Evolutionary conservation across 108 stramenopile genomes (phyloP), one percentile per base, ranked within the genome.

Genomic region (Stephanodiscus minutulus): DNA sequence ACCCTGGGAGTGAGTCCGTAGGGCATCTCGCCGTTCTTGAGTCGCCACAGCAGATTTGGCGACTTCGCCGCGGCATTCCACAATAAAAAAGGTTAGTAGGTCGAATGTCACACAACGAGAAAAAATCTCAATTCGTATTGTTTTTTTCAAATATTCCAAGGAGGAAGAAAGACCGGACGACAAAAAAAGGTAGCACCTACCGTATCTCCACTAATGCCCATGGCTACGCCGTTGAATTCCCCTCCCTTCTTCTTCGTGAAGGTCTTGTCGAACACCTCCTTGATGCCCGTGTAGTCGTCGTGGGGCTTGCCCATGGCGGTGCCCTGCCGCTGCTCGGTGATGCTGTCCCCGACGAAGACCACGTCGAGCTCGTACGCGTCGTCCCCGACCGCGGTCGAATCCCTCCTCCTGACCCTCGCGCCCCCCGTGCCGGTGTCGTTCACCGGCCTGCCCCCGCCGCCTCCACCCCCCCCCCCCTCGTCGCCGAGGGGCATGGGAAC

Each of bases 21-120:
- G 6, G 88, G 90, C 64, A 86, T 68, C 60, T 92, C 91, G 7
- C 88, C 91, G 59, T 92, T 84, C 76, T 85, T 64, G 3, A 92
- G 79, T 20, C 91, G 73, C 91, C 91, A 92, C n/a, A 92, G 73
- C 2, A 92, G 61, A 64, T 88, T 87, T 20, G 81, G 62, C 1
- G 84, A 65, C 84, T 84, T 44, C 50, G 37, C 24, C 24, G 46
- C 8, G 6, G n/a, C 39, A 39, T 49, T 15, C 60, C n/a, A n/a
- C n/a, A n/a, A n/a, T n/a, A n/a, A n/a, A n/a, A n/a, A n/a, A n/a
- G n/a, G n/a, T n/a, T n/a, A n/a, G n/a, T 43, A 12, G 55, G 54
- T 39, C 25, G n/a, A 15, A 69, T 9, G 22, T 2, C 4, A 55
- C 35, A 15, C 3, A 67, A 28, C 17, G 41, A 47, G 39, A 61